phyloP scores from a whole-genome alignment of 768 basidiomycete species.

The Lentinula sp. region DNA sequence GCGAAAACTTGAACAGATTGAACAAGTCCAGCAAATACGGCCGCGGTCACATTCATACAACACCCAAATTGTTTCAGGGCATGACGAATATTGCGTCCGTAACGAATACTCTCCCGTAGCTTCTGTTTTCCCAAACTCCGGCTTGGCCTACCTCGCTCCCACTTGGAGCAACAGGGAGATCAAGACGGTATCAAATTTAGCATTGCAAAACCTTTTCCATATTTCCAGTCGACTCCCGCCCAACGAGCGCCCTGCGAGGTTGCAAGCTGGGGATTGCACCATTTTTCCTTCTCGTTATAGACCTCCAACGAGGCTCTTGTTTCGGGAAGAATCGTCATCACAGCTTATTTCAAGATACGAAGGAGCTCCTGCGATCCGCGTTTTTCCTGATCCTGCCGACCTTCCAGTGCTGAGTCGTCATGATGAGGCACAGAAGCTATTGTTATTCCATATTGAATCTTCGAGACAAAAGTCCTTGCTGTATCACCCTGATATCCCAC shows the following conservation, averaged over 20 bases:
- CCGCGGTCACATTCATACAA: neutral
- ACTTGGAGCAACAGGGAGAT: neutral
- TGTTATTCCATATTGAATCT: neutral
- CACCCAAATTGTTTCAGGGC: neutral
- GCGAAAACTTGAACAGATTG: neutral
- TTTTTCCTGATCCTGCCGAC: neutral
- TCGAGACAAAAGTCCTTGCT: neutral
- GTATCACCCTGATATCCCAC: neutral
- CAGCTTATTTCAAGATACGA: neutral
- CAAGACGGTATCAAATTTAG: neutral
- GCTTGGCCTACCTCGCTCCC: neutral
- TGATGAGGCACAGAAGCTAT: neutral
- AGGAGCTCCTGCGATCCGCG: neutral
- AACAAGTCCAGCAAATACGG: neutral
- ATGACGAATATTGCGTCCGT: neutral
- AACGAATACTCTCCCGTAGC: neutral
- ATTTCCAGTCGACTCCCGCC: neutral
- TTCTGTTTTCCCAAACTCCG: neutral
- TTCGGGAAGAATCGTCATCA: neutral
- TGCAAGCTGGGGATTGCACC: neutral
- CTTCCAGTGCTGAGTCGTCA: neutral
- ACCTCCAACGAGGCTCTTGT: neutral
- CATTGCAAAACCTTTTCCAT: neutral
- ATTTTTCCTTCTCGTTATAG: neutral
- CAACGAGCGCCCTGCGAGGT: neutral